These are phyloP conservation scores for Clitopilus passeckerianus DNA, from an alignment of 768 basidiomycete species.

Conservation along the genomic window DNA sequence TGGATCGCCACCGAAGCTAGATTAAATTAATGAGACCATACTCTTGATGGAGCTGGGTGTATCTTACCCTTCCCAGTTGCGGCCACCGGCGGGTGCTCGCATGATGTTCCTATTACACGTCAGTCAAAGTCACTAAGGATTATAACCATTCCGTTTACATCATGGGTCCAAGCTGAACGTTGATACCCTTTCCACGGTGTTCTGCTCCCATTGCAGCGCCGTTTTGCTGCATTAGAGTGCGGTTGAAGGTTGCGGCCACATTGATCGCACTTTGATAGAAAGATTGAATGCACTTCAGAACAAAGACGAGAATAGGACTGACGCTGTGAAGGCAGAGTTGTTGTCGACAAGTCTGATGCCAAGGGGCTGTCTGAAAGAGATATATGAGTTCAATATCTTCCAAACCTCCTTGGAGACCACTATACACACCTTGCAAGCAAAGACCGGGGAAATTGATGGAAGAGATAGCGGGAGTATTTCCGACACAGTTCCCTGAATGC, in stretches of 20 bases:
- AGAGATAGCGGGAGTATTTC: slow-evolving; percentile 43
- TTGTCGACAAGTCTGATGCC: slow-evolving; percentile 45
- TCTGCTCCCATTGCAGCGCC: slow-evolving; percentile 56
- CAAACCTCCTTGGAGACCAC: not conserved
- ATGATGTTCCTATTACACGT: slow-evolving; percentile 31
- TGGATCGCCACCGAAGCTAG: slow-evolving; percentile 47
- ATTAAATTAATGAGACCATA: not conserved
- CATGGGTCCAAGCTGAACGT: slow-evolving; percentile 48
- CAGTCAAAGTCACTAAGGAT: not conserved
- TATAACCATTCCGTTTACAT: slow-evolving; percentile 26
- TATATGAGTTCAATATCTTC: no score
- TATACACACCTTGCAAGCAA: slow-evolving; percentile 38
- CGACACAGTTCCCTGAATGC: slow-evolving; percentile 37
- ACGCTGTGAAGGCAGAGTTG: slow-evolving; percentile 48
- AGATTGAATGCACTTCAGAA: not conserved
- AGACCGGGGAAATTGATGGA: slow-evolving; percentile 45
- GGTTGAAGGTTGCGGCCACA: slow-evolving; percentile 48
- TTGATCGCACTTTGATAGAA: slow-evolving; percentile 36
- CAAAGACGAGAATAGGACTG: slow-evolving; percentile 7
- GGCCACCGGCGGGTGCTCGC: slow-evolving; percentile 40
- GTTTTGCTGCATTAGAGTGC: slow-evolving; percentile 50
- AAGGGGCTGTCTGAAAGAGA: slow-evolving; percentile 30
- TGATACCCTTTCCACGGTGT: slow-evolving; percentile 54
- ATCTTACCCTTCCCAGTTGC: slow-evolving; percentile 48
- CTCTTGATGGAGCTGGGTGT: not conserved